These are phyloP conservation scores for Clonostachys rhizophaga DNA, from an alignment of 2,329 filamentous ascomycete genomes.

Conservation along the genomic window DNA sequence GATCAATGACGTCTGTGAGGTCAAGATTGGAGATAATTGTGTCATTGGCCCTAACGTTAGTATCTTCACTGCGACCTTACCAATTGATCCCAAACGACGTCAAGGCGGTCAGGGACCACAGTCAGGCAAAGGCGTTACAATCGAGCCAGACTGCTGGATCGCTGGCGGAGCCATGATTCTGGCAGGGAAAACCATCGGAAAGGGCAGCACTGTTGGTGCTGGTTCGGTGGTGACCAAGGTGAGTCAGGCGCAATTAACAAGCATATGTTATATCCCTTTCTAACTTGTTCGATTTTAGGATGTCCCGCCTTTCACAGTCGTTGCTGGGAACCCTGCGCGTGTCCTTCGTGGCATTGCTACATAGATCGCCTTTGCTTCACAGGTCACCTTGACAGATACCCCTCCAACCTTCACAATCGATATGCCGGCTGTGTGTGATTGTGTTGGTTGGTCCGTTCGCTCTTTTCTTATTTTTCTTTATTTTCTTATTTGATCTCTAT, in stretches of 20 bases:
- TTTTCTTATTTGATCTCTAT: neutral
- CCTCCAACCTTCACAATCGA: too few species aligned
- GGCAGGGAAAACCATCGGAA: slow-evolving; percentile 75
- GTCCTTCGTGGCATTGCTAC: slow-evolving; percentile 37
- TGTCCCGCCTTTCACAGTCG: slow-evolving; percentile 64
- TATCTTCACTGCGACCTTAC: slow-evolving; percentile 72
- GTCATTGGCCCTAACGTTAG: slow-evolving; percentile 82
- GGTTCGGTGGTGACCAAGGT: slow-evolving; percentile 81
- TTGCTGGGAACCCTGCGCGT: slow-evolving; percentile 65
- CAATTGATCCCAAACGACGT: slow-evolving; percentile 67
- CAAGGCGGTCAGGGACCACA: slow-evolving; percentile 71
- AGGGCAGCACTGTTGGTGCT: slow-evolving; percentile 74
- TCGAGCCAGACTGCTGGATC: slow-evolving; percentile 84
- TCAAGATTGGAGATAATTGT: slow-evolving; percentile 74
- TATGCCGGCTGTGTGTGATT: too few species aligned
- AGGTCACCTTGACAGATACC: slow-evolving; percentile 1
- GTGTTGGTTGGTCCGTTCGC: too few species aligned
- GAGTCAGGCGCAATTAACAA: slow-evolving; percentile 11
- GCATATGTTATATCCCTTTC: neutral
- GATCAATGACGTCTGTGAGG: slow-evolving; percentile 79
- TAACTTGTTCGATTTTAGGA: slow-evolving; percentile 31
- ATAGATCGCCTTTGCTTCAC: neutral
- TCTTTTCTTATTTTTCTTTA: too few species aligned
- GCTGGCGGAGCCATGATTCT: slow-evolving; percentile 74
- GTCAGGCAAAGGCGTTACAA: slow-evolving; percentile 65